These are phyloP conservation scores for Dianthus caryophyllus DNA, from an alignment of 148 eudicot genomes.

Conservation along the genomic window DNA sequence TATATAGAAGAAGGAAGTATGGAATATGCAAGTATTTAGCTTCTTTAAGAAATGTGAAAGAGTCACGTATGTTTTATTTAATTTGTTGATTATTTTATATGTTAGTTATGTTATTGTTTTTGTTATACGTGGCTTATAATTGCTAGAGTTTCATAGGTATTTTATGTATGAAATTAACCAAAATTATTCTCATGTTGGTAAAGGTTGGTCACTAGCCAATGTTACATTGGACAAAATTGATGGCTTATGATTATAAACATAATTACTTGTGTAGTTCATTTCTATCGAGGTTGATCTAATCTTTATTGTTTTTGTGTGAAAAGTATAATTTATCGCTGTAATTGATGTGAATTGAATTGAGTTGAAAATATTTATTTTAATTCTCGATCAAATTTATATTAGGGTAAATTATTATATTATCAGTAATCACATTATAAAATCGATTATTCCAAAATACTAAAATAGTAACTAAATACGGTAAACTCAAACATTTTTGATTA, in stretches of 20 bases:
- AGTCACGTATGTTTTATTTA: neutral
- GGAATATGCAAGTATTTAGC: neutral
- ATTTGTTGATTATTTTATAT: neutral
- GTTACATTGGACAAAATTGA: neutral
- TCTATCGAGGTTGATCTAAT: no score
- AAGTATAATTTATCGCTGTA: no score
- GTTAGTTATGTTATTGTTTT: neutral
- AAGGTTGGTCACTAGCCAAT: slow-evolving; percentile 38
- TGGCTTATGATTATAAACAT: neutral
- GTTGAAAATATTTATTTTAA: no score
- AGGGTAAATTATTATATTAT: no score
- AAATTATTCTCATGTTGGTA: slow-evolving; percentile 27
- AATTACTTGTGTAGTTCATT: no score
- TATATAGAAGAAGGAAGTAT: slow-evolving; percentile 19
- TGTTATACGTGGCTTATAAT: neutral
- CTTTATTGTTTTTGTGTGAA: no score
- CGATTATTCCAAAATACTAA: no score
- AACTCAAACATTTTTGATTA: no score
- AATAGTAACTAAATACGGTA: no score
- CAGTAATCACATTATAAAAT: no score
- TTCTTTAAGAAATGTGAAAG: neutral
- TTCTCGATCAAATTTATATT: no score
- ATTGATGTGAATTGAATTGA: no score
- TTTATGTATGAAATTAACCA: neutral
- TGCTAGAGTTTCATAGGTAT: neutral